Evolutionary conservation across 2,329 filamentous ascomycete species (phyloP).

Genomic region (Pseudopyricularia javanii): DNA sequence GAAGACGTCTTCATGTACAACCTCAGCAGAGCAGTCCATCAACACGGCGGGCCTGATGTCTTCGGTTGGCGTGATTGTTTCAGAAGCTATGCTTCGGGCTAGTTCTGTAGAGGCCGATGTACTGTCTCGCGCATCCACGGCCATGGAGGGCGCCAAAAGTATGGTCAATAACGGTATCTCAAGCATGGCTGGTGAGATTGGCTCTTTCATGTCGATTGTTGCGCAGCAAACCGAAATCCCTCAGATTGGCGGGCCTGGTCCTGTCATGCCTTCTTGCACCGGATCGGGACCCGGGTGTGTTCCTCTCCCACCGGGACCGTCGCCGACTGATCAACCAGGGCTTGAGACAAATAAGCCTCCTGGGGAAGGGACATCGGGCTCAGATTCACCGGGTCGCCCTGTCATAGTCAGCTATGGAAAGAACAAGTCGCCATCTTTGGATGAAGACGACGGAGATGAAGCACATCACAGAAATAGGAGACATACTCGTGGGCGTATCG

Average conservation of each 20-base stretch:
- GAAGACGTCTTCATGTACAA: background rate
- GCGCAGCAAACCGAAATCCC: background rate
- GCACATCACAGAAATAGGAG: background rate
- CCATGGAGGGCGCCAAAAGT: background rate
- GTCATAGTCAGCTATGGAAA: background rate
- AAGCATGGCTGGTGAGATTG: constrained; percentile 1
- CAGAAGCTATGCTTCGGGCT: background rate
- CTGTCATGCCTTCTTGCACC: background rate
- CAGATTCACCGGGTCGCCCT: background rate
- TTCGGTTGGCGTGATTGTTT: background rate
- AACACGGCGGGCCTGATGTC: constrained; percentile 1
- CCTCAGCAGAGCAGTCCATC: background rate
- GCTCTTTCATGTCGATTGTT: constrained; percentile 1
- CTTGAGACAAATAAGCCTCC: background rate
- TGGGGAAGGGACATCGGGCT: background rate
- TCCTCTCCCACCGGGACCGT: background rate
- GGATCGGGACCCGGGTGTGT: background rate
- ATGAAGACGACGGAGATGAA: background rate
- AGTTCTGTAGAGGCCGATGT: constrained; percentile 1
- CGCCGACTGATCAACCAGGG: background rate
- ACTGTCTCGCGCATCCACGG: background rate
- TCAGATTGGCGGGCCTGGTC: background rate
- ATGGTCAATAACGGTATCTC: background rate
- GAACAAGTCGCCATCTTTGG: background rate
- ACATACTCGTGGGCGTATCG: background rate